phyloP scores from a whole-genome alignment of 345 rosid species.

The Camelina neglecta region DNA sequence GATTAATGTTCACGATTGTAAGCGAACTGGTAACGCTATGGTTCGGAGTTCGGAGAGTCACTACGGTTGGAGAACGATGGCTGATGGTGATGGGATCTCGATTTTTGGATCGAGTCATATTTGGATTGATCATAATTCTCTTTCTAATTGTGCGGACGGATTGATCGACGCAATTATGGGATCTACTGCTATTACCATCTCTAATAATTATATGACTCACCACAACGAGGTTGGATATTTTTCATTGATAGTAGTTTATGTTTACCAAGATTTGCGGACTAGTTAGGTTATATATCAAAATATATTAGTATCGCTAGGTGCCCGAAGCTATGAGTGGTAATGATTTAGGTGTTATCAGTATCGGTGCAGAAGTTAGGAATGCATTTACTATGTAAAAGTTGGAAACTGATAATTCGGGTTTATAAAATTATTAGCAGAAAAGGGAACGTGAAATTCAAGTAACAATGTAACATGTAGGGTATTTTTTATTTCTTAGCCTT shows the following conservation, averaged over 20 bases:
- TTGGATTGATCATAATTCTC: constrained; percentile 87
- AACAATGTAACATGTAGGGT: too few species aligned
- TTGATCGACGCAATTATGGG: constrained; percentile 70
- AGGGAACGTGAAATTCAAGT: neutral
- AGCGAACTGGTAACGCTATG: constrained; percentile 74
- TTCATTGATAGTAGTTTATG: neutral
- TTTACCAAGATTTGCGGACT: neutral
- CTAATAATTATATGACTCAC: constrained; percentile 78
- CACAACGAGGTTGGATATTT: constrained; percentile 62
- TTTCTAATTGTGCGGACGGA: constrained; percentile 80
- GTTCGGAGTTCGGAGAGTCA: constrained; percentile 77
- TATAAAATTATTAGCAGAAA: too few species aligned
- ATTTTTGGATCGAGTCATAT: constrained; percentile 76
- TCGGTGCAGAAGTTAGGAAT: neutral
- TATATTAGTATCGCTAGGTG: neutral
- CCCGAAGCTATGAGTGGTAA: neutral
- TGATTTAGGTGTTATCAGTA: too few species aligned
- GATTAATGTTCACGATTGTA: constrained; percentile 65
- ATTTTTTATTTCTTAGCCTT: neutral
- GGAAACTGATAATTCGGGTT: neutral
- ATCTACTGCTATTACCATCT: constrained; percentile 73
- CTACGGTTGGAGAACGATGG: constrained; percentile 76
- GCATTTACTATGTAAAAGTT: neutral
- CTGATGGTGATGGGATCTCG: constrained; percentile 83
- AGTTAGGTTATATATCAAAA: neutral